These are phyloP conservation scores for Agrocybe praecox DNA, from an alignment of 768 basidiomycete genomes.

Conservation along the genomic window DNA sequence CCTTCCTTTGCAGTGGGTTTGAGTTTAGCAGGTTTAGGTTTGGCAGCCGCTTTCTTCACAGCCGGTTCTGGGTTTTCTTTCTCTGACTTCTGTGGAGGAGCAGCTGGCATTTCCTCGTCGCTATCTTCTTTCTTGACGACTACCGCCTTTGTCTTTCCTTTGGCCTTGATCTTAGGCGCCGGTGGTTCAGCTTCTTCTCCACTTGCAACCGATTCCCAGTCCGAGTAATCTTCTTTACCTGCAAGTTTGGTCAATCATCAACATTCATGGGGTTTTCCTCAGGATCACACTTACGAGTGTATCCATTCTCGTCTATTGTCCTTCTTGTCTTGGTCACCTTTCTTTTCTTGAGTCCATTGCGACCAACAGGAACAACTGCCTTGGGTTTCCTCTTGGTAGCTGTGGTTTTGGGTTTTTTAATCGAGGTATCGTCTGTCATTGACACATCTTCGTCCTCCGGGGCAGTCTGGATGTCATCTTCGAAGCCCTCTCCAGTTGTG, in stretches of 20 bases:
- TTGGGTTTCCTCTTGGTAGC: conserved; percentile 59
- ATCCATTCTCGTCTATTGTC: conserved; percentile 66
- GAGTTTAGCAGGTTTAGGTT: conserved; percentile 19
- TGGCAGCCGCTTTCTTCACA: conserved; percentile 14
- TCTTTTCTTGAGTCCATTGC: conserved; percentile 78
- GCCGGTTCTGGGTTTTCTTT: not conserved
- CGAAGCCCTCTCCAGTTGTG: conserved; percentile 20
- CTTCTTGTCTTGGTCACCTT: conserved; percentile 61
- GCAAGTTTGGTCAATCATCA: not conserved
- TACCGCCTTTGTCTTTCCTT: conserved; percentile 19
- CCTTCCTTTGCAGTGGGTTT: conserved; percentile 10
- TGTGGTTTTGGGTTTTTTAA: conserved; percentile 33
- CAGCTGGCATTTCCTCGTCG: conserved; percentile 7
- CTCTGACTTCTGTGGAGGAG: not conserved
- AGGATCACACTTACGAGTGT: conserved; percentile 54
- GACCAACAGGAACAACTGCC: conserved; percentile 71
- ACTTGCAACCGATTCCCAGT: conserved; percentile 77
- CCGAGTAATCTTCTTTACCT: conserved; percentile 82
- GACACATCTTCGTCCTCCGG: conserved; percentile 34
- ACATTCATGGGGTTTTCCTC: not conserved
- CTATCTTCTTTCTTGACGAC: conserved; percentile 24
- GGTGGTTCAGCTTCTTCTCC: conserved; percentile 38
- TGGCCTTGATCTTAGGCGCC: conserved; percentile 21
- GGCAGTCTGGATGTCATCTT: conserved; percentile 20
- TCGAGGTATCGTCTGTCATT: conserved; percentile 36